Conservation (phyloP, 805 yeast genomes). For the Yarrowia divulgata region DNA sequence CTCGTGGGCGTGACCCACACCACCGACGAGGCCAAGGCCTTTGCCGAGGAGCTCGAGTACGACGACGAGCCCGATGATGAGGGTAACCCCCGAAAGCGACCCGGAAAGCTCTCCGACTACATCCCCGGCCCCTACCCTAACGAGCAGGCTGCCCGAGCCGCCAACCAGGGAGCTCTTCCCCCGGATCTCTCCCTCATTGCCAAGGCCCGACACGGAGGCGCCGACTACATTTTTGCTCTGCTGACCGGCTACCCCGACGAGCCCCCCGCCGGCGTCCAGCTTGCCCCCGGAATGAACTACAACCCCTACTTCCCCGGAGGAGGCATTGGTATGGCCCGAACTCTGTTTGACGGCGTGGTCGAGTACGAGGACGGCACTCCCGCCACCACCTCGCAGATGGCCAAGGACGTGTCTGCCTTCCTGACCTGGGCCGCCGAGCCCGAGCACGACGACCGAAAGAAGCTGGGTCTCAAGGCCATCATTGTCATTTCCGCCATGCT, state of each 20-base stretch:
- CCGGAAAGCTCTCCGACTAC: slow-evolving; percentile 96
- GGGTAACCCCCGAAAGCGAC: slow-evolving; percentile 97
- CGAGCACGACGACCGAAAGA: slow-evolving; percentile 98
- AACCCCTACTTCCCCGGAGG: slow-evolving; percentile 99
- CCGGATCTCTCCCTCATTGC: slow-evolving; percentile 97
- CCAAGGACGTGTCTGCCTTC: slow-evolving; percentile 95
- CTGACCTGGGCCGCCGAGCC: slow-evolving; percentile 99
- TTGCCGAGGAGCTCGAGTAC: slow-evolving; percentile 96
- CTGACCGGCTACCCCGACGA: slow-evolving; percentile 99
- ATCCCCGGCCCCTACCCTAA: slow-evolving; percentile 95
- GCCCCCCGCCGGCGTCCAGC: slow-evolving; percentile 94
- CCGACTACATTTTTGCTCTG: slow-evolving; percentile 92
- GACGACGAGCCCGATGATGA: slow-evolving; percentile 96
- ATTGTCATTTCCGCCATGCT: slow-evolving; percentile 78
- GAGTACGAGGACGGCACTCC: slow-evolving; percentile 99
- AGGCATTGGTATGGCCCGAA: slow-evolving; percentile 98
- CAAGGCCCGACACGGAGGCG: slow-evolving; percentile 98
- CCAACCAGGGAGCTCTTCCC: slow-evolving; percentile 98
- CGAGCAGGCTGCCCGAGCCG: slow-evolving; percentile 99
- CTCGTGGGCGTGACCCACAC: slow-evolving; percentile 97
- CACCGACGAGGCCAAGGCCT: slow-evolving; percentile 83
- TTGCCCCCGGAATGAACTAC: slow-evolving; percentile 95
- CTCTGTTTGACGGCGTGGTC: slow-evolving; percentile 93
- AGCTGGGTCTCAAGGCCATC: slow-evolving; percentile 91
- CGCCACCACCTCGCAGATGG: slow-evolving; percentile 98